Evolutionary conservation across 495 filamentous ascomycete species (phyloP), one percentile per base, ranked within the genome.

Genomic region (Zalerion maritima): DNA sequence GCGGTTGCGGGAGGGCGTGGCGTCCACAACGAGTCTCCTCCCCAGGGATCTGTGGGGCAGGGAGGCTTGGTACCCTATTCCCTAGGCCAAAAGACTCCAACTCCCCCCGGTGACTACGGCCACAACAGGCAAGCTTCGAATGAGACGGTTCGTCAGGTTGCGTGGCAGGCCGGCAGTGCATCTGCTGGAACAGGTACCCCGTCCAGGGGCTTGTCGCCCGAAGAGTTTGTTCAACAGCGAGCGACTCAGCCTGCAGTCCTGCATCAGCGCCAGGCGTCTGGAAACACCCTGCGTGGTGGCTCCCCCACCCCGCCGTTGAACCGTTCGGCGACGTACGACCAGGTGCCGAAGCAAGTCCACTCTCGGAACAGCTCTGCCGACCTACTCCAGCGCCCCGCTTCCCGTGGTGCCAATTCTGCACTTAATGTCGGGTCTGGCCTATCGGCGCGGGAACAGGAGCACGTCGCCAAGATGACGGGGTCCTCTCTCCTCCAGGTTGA

Each of bases 361-460:
- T 67, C 62, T 17, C 67, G 71, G 3, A 55, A 47, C 31, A 55
- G 31, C 31, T 59, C 52, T 10, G 37, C 40, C 13, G 57, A 62
- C 28, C 32, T 55, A 11, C 35, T 55, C 13, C 50, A 57, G 25
- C 47, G 57, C 3, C 53, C 53, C 3, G 31, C 36, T 23, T 62
- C 57, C 23, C 41, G 45, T 26, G 44, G 36, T 31, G 41, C 51
- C 19, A 47, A 30, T 28, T 51, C 52, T 11, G 43, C 49, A 60
- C 19, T 17, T 58, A 5, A 43, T 56, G 38, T 70, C 18, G 67
- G 71, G n/a, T 63, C 61, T 2, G 70, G 76, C 32, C 68, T 94
- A 12, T 87, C 85, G 10, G 87, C 87, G n/a, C 77, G 81, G 5
- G 87, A 96, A 49, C 87, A 93, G 45, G 83, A 93, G 48, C 78